A percentile compares a stretch with the other conserved stretches of the same genome.
phyloP scores from a whole-genome alignment of 2,329 filamentous ascomycete genomes.

The Rhinocladiella mackenziei region DNA sequence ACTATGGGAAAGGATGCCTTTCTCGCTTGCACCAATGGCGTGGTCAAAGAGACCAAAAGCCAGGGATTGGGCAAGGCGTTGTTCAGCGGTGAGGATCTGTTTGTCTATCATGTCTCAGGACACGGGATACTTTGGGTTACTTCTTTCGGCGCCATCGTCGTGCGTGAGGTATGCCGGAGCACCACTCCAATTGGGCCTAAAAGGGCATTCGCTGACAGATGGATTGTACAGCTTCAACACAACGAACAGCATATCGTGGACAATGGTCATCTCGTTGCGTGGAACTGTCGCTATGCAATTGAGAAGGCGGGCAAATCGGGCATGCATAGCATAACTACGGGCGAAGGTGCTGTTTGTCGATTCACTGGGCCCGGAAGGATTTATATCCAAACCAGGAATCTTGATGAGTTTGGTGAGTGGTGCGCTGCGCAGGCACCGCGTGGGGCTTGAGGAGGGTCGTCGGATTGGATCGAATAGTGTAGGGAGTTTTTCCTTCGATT shows the following conservation, averaged over 20 bases:
- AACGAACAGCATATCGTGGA: conserved; percentile 89
- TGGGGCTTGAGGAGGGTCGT: no score
- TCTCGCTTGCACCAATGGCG: conserved; percentile 78
- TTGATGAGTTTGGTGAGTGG: no score
- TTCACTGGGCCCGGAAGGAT: conserved; percentile 87
- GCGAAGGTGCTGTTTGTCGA: conserved; percentile 88
- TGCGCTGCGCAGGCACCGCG: no score
- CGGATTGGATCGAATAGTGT: no score
- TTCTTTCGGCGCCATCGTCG: conserved; percentile 90
- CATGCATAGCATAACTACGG: conserved; percentile 74
- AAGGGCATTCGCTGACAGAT: no score
- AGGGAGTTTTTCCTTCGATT: no score
- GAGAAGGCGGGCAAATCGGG: conserved; percentile 87
- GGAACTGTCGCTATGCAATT: conserved; percentile 92
- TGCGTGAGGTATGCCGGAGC: conserved; percentile 89
- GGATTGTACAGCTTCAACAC: conserved; percentile 43
- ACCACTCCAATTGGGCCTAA: conserved; percentile 31
- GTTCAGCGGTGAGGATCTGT: conserved; percentile 89
- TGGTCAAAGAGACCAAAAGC: conserved; percentile 79
- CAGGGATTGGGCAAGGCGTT: conserved; percentile 86
- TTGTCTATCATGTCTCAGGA: conserved; percentile 81
- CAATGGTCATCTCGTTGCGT: conserved; percentile 89
- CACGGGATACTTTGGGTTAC: conserved; percentile 81
- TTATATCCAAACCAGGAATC: conserved; percentile 89
- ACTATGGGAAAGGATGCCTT: conserved; percentile 82